Evolutionary conservation across 345 rosid species (phyloP), one percentile per base, ranked within the genome.

Genomic region (Citrus australasica): DNA sequence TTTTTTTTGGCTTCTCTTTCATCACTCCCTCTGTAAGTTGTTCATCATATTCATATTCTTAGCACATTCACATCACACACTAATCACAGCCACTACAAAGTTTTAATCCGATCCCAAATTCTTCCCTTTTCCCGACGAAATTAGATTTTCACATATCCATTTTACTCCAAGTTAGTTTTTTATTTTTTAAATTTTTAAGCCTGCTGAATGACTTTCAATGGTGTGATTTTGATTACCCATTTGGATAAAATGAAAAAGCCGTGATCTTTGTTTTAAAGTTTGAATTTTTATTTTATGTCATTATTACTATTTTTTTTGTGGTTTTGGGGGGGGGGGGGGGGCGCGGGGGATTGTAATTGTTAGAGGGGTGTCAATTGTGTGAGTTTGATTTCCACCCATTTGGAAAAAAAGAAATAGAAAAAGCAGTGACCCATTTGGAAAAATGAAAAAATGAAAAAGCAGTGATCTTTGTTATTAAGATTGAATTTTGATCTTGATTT

Each of bases 101-200:
- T 13, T 33, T n/a, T 71, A 66, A 76, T 69, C 69, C 81, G 56
- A 68, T 64, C 73, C 33, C 68, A 32, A 53, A 27, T 4, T 21
- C 38, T 22, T 33, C 22, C 28, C 10, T 53, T 51, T 76, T 46
- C n/a, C 51, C 9, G 19, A 6, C 13, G 8, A 7, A 22, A 71
- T 69, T 46, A 69, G 63, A 72, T 58, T 66, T 27, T 51, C 40
- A 4, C 30, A 56, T 21, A 30, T 79, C 59, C 56, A 7, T 22
- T 55, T 69, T 19, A 24, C 35, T 48, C 55, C 56, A 46, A 46
- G 33, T 69, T 67, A 55, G 13, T 55, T 73, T 10, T 14, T 4
- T 22, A 32, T 33, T 22, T 1, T 65, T 35, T 0, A 8, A 40
- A 42, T 13, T 46, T 35, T 9, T 2, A 1, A 22, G 24, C 7